Evolutionary conservation across 192 early-diverging fungal species (phyloP).

Genomic region (Coemansia sp.): DNA sequence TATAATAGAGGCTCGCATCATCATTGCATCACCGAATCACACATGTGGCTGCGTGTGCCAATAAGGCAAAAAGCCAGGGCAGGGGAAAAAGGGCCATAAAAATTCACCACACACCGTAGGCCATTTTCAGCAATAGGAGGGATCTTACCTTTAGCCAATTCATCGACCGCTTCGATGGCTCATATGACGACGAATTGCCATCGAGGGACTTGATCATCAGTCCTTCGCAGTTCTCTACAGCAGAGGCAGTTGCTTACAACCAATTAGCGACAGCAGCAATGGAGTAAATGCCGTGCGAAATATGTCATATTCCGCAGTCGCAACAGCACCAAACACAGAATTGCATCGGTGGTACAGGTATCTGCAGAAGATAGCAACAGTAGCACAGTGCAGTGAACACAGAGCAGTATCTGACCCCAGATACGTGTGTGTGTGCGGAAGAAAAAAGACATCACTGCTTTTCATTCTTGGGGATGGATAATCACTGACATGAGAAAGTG

Average conservation of each 20-base stretch:
- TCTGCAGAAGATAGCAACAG: too few species aligned
- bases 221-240: constrained; percentile 91
- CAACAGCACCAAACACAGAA: too few species aligned
- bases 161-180: constrained; percentile 91
- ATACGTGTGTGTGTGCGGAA: too few species aligned
- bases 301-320: too few species aligned
- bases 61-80: not conserved
- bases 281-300: not conserved
- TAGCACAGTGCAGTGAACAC: too few species aligned
- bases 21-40: too few species aligned
- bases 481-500: too few species aligned
- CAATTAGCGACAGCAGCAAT: constrained; percentile 24
- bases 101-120: constrained; percentile 8
- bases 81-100: not conserved
- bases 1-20: too few species aligned
- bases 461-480: too few species aligned
- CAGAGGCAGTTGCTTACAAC: constrained; percentile 28
- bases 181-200: constrained; percentile 81
- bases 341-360: too few species aligned
- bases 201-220: constrained; percentile 97
- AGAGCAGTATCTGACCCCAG: too few species aligned
- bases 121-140: not conserved
- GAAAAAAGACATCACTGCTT: not conserved
- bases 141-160: constrained; percentile 94
- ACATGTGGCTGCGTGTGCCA: too few species aligned